Conservation (phyloP, 73 alveolate genomes). For the Halteria grandinella region DNA sequence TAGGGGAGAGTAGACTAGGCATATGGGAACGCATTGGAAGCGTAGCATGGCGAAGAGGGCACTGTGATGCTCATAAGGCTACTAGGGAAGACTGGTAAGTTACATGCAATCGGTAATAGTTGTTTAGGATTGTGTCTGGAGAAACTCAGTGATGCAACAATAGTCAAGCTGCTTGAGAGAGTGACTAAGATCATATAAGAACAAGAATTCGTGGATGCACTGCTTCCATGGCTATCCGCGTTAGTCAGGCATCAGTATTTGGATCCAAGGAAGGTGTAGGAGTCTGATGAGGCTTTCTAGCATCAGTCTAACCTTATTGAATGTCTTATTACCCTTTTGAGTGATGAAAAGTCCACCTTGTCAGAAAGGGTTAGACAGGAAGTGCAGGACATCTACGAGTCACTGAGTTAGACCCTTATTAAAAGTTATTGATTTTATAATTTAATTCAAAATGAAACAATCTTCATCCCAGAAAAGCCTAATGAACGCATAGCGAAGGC, state of each 20-base stretch:
- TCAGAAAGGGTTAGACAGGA: too few relatives aligned
- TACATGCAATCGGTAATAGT: too few relatives aligned
- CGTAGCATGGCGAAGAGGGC: neutral
- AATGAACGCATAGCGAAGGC: too few relatives aligned
- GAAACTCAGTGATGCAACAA: slow-evolving; percentile 6
- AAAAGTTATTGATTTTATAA: too few relatives aligned
- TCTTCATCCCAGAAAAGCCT: too few relatives aligned
- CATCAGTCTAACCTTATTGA: slow-evolving; percentile 1
- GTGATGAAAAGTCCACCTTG: too few relatives aligned
- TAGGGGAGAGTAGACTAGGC: slow-evolving; percentile 1
- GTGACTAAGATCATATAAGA: slow-evolving; percentile 1
- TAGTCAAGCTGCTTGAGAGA: slow-evolving; percentile 18
- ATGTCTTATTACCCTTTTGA: slow-evolving; percentile 4
- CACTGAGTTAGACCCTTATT: too few relatives aligned
- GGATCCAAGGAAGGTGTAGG: too few relatives aligned
- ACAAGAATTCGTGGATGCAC: slow-evolving; percentile 58
- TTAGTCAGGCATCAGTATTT: neutral
- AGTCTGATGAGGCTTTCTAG: neutral
- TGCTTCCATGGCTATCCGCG: slow-evolving; percentile 57
- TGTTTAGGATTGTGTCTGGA: slow-evolving; percentile 52
- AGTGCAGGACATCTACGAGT: too few relatives aligned
- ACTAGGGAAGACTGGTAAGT: slow-evolving; percentile 54
- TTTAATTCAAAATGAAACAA: too few relatives aligned
- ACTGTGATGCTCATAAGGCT: slow-evolving; percentile 35
- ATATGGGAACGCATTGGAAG: neutral